Evolutionary conservation across 345 rosid species (phyloP).

Genomic region (Pistacia atlantica): DNA sequence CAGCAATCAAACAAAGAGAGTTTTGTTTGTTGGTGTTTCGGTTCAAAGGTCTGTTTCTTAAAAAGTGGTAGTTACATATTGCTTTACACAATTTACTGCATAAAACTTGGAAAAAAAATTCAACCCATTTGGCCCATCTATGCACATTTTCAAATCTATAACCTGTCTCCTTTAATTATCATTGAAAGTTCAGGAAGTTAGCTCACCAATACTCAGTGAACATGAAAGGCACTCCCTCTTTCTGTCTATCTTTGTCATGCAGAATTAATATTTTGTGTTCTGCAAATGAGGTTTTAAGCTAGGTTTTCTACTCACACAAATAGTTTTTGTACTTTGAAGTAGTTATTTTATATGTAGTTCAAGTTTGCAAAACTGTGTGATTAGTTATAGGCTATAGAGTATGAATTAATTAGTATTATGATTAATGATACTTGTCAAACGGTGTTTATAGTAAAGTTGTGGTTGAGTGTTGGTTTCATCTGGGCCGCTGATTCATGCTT

Average conservation of each 20-base stretch:
- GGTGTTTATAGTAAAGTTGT: not conserved
- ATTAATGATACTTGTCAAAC: not conserved
- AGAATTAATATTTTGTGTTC: not conserved
- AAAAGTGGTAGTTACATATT: not conserved
- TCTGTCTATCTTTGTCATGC: not conserved
- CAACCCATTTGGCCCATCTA: not conserved
- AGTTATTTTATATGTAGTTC: not conserved
- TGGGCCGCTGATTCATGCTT: constrained; percentile 22
- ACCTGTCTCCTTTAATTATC: not conserved
- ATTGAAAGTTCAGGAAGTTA: not conserved
- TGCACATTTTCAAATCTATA: not conserved
- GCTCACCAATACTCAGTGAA: not conserved
- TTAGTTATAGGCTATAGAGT: no score
- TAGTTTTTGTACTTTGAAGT: not conserved
- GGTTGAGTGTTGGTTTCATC: constrained; percentile 11
- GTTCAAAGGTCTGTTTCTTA: not conserved
- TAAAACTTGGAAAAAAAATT: constrained; percentile 5
- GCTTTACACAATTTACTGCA: constrained; percentile 15
- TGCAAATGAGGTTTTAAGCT: not conserved
- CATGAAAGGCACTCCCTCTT: constrained; percentile 21
- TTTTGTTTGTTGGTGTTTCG: not conserved
- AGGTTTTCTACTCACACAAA: no score
- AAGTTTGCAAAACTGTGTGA: not conserved
- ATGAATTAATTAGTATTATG: not conserved
- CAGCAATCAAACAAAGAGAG: not conserved